phyloP scores from a whole-genome alignment of 2,329 filamentous ascomycete genomes.

The Penicillium italicum region DNA sequence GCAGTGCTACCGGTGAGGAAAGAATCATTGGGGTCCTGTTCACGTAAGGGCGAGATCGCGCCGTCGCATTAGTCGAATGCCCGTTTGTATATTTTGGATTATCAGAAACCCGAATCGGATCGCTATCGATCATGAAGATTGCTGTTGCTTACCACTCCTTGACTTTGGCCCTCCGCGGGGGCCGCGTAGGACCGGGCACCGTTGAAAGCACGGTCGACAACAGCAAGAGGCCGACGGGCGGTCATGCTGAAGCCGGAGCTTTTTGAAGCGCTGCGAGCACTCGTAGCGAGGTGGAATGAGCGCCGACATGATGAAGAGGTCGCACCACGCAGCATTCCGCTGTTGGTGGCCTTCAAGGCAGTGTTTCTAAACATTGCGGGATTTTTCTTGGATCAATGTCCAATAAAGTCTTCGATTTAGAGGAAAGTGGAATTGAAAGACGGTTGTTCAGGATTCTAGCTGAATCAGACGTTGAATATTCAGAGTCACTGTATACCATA shows the following conservation, averaged over 20 bases:
- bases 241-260: conserved; percentile 38
- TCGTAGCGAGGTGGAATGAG: conserved; percentile 34
- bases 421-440: conserved; percentile 2
- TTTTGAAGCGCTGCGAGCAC: conserved; percentile 30
- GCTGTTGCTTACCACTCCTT: conserved; percentile 56
- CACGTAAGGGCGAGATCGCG: conserved; percentile 17
- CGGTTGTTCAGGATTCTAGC: background rate
- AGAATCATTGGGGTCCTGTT: conserved; percentile 80
- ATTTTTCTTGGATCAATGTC: conserved; percentile 25
- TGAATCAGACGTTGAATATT: conserved; percentile 5
- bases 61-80: conserved; percentile 26
- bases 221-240: conserved; percentile 42
- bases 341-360: conserved; percentile 40
- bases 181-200: conserved; percentile 56
- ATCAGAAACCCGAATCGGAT: conserved; percentile 9
- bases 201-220: conserved; percentile 37
- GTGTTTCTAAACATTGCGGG: conserved; percentile 40
- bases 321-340: conserved; percentile 37
- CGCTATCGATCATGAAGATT: conserved; percentile 8
- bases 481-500: background rate
- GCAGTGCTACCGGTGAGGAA: conserved; percentile 96
- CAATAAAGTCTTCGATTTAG: conserved; percentile 6
- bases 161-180: conserved; percentile 55
- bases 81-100: background rate
- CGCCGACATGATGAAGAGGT: conserved; percentile 33